Base-by-base conservation (phyloP, 805 yeast genomes). In the Isabelozyma heimii region DNA sequence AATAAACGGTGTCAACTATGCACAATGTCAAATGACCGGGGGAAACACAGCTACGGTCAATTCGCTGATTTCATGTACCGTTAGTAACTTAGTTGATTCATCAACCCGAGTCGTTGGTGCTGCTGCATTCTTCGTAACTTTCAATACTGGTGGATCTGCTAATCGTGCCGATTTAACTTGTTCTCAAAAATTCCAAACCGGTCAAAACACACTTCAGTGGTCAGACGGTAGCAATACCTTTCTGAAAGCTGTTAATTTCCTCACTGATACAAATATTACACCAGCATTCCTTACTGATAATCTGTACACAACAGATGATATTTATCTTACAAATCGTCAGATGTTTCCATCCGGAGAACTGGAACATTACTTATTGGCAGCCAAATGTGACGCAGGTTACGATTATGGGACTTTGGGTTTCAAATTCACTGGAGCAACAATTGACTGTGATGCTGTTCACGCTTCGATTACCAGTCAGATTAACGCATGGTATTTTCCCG, bases 381-480 rank as follows among this genome's bases (percentile, higher is more conserved):
- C 44, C 4, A 24, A 45, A 3, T 59, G 69, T 55, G 47, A 56
- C 1, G 51, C 44, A 24, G 69, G 69, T 9, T 58, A 59, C 30
- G 16, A 39, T 4, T 43, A 52, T 12, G 69, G 68, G 35, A 50
- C 46, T 0, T 39, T 66, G 33, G 70, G 68, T 14, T 38, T 63
- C 15, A 37, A 44, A 0, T 43, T 60, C 8, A 9, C 24, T 7
- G 44, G 40, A 14, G 52, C 47, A 5, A 33, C 30, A 10, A 40
- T 65, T 10, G 65, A 64, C 46, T 66, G 72, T 50, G 37, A 51
- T n/a, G 17, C 52, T 1, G 47, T 55, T 5, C 58, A 59, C 33
- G 58, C 52, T 8, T 58, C 56, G n/a, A 52, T 63, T 16, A 51
- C 68, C 15, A 55, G 56, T 46, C 35, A 44, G 13, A 17, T 59